phyloP scores from a whole-genome alignment of 2,329 filamentous ascomycete genomes.

The Botrytis hyacinthi region DNA sequence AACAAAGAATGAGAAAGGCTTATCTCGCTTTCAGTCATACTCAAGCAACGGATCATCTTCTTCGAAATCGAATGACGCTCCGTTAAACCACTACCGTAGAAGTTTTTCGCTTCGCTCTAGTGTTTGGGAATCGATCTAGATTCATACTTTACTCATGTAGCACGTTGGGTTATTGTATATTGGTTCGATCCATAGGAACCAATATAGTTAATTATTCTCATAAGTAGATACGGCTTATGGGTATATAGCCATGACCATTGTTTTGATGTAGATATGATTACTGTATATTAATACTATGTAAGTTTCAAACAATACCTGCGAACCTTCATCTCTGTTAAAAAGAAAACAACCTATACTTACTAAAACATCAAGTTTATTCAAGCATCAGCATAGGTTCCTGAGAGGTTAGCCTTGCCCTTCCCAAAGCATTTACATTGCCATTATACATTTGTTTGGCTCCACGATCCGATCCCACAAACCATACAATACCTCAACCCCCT shows the following conservation, averaged over 20 bases:
- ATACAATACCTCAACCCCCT: neutral
- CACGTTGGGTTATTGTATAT: neutral
- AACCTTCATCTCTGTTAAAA: neutral
- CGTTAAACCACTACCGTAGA: neutral
- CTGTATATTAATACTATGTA: neutral
- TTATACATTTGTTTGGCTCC: neutral
- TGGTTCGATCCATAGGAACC: too few species aligned
- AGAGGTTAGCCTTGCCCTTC: neutral
- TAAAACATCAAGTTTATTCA: neutral
- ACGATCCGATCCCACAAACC: too few species aligned
- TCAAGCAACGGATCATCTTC: neutral
- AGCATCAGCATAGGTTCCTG: neutral
- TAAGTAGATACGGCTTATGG: neutral
- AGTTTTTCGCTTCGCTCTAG: neutral
- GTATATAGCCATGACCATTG: too few species aligned
- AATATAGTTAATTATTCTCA: neutral
- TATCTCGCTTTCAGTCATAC: neutral
- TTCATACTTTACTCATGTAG: neutral
- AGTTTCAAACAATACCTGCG: neutral
- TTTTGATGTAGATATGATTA: neutral
- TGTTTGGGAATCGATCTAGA: neutral
- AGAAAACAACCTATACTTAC: neutral
- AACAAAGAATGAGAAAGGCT: neutral
- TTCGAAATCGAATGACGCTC: neutral
- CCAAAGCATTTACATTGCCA: neutral